These are phyloP conservation scores for Hygrophoropsis aurantiaca DNA, from an alignment of 768 basidiomycete genomes.

Conservation along the genomic window DNA sequence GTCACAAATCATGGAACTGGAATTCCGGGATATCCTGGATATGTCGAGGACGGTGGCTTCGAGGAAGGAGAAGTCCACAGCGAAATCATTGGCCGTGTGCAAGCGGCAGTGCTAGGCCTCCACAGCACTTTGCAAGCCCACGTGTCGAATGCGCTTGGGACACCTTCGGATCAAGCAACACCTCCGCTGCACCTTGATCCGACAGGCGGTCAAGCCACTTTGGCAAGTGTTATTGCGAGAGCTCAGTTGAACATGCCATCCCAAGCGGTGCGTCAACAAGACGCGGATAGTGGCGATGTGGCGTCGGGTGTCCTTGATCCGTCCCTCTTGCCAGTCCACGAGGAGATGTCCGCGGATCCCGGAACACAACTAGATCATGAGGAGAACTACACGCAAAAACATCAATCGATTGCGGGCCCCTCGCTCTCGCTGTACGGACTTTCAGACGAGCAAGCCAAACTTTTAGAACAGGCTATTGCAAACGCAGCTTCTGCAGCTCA, in stretches of 20 bases:
- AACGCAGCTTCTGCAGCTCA: conserved; percentile 74
- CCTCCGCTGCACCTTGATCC: conserved; percentile 40
- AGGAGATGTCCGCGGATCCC: conserved; percentile 8
- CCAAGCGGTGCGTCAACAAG: conserved; percentile 14
- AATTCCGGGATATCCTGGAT: conserved; percentile 7
- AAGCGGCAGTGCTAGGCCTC: conserved; percentile 51
- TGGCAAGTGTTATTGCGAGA: conserved; percentile 73
- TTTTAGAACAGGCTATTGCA: conserved; percentile 72
- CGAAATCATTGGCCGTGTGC: conserved; percentile 47
- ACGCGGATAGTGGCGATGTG: conserved; percentile 2
- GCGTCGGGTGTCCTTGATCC: conserved; percentile 11
- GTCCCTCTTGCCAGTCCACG: conserved; percentile 4
- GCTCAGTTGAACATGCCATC: conserved; percentile 48
- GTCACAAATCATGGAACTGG: conserved; percentile 34
- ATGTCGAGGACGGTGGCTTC: conserved; percentile 25
- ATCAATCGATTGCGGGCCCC: conserved; percentile 19
- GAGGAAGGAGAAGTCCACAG: conserved; percentile 66
- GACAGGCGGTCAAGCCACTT: conserved; percentile 59
- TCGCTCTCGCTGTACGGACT: conserved; percentile 68
- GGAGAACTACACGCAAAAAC: conserved; percentile 3
- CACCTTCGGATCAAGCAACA: conserved; percentile 21
- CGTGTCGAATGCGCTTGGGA: conserved; percentile 57
- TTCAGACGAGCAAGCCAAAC: conserved; percentile 68
- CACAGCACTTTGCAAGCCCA: conserved; percentile 56
- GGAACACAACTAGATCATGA: conserved; percentile 2